phyloP scores from a whole-genome alignment of 306 rosid species.

The Prunus mira region DNA sequence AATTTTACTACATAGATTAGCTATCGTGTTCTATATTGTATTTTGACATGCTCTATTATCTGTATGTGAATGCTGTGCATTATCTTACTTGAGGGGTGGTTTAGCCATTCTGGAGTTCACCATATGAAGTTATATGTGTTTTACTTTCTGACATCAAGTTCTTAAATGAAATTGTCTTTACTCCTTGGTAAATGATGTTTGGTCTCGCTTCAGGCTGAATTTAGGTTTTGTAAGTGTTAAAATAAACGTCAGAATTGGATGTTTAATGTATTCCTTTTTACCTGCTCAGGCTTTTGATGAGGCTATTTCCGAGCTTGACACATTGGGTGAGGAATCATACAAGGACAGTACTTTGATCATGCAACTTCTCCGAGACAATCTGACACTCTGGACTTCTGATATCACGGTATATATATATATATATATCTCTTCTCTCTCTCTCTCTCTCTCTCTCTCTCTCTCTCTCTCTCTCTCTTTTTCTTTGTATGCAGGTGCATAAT shows the following conservation, averaged over 20 bases:
- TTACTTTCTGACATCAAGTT: background rate
- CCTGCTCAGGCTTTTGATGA: slow-evolving; percentile 80
- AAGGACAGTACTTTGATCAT: slow-evolving; percentile 94
- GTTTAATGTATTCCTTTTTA: background rate
- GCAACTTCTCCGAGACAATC: slow-evolving; percentile 96
- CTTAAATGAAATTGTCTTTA: background rate
- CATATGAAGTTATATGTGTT: background rate
- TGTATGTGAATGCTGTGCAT: background rate
- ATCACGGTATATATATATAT: too few relatives aligned
- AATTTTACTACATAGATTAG: background rate
- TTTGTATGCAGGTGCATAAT: background rate
- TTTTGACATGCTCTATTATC: background rate
- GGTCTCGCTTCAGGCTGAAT: background rate
- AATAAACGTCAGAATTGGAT: background rate
- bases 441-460: slow-evolving; percentile 4
- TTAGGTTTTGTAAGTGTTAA: background rate
- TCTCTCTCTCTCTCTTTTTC: background rate
- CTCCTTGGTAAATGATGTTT: background rate
- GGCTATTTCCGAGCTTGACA: slow-evolving; percentile 90
- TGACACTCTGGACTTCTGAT: slow-evolving; percentile 96
- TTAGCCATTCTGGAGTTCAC: background rate
- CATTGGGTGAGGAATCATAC: slow-evolving; percentile 95
- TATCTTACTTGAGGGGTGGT: background rate
- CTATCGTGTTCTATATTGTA: background rate
- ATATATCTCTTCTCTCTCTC: too few relatives aligned